Percentiles rank a stretch among this genome's conserved stretches.
Conservation (phyloP, 169 alveolate genomes). For the Eimeria necatrix region DNA sequence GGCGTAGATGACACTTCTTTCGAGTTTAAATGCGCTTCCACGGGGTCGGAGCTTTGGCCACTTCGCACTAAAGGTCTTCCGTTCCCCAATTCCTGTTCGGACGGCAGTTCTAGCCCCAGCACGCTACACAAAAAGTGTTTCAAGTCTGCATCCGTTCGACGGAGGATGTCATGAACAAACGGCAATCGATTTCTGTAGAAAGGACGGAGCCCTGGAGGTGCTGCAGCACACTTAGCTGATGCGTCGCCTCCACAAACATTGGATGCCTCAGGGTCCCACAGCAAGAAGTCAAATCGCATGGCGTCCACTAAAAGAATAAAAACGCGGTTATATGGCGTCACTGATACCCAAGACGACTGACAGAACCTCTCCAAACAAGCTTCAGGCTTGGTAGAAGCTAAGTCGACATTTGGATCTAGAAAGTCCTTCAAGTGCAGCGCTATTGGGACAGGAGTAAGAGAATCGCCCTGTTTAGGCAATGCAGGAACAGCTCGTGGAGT, state of each 20-base stretch:
- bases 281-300: constrained; percentile 87
- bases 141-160: constrained; percentile 73
- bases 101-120: neutral
- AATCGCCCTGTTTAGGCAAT: neutral
- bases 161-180: constrained; percentile 65
- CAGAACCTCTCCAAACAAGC: neutral
- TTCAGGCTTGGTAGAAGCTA: neutral
- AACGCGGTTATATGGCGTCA: constrained; percentile 78
- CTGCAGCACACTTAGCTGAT: constrained; percentile 23
- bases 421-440: neutral
- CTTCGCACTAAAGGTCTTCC: neutral
- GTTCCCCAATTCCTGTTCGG: neutral
- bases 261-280: constrained; percentile 79
- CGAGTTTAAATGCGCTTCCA: neutral
- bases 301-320: constrained; percentile 87
- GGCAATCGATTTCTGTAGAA: constrained; percentile 67
- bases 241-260: neutral
- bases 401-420: neutral
- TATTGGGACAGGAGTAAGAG: neutral
- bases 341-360: constrained; percentile 72
- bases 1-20: neutral
- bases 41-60: neutral
- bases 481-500: neutral
- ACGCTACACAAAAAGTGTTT: constrained; percentile 3
- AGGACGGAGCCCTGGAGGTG: constrained; percentile 53